Evolutionary conservation across 495 filamentous ascomycete species (phyloP).

Genomic region (Penicillium atrosanguineum): DNA sequence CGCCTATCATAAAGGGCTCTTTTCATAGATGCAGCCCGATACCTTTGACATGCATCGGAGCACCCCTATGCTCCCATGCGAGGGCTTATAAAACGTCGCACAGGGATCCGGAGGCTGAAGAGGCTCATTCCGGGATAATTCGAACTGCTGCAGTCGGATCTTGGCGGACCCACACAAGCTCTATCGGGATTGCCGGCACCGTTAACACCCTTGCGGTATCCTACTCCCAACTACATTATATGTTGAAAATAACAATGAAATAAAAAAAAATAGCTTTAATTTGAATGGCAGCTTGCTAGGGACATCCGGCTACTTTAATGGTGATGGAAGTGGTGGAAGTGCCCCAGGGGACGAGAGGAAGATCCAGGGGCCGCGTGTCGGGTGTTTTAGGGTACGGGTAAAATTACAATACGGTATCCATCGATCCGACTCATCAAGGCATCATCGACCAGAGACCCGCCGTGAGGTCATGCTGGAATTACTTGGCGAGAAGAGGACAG

Average conservation of each 20-base stretch:
- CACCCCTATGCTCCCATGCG: constrained; percentile 5
- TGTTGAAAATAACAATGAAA: too few species aligned
- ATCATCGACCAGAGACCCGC: constrained; percentile 20
- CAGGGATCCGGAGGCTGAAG: constrained; percentile 19
- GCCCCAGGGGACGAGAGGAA: background rate
- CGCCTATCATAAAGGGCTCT: background rate
- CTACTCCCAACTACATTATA: background rate
- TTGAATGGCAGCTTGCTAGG: background rate
- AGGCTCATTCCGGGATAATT: constrained; percentile 12
- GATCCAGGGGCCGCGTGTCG: constrained; percentile 5
- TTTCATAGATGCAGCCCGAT: background rate
- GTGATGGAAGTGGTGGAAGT: background rate
- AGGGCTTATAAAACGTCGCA: background rate
- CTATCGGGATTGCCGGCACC: constrained; percentile 17
- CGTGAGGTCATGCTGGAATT: constrained; percentile 23
- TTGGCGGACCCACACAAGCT: constrained; percentile 35
- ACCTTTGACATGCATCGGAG: background rate
- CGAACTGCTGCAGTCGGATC: constrained; percentile 21
- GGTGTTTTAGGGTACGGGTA: constrained; percentile 22
- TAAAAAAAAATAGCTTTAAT: background rate
- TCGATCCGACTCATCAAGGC: constrained; percentile 17
- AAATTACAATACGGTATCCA: constrained; percentile 10
- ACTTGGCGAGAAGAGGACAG: constrained; percentile 14
- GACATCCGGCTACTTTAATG: background rate
- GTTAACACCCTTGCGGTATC: constrained; percentile 13